Percentiles rank a stretch among this genome's conserved stretches.
Evolutionary conservation across 2,329 filamentous ascomycete genomes (phyloP).

Genomic region (Chaetomiaceae sp.): DNA sequence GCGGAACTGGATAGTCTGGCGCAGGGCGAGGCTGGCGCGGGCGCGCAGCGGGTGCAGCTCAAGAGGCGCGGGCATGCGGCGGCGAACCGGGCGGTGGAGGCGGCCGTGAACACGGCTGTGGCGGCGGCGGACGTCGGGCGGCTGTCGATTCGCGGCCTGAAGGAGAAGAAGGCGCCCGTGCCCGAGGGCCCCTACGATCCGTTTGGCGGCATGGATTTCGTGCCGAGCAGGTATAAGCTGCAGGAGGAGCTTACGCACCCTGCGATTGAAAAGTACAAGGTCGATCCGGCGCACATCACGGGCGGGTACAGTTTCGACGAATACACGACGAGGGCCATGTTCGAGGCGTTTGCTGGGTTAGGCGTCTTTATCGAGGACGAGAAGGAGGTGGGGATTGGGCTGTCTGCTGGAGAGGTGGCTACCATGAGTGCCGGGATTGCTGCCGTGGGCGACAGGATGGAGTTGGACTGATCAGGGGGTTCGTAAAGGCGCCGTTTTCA

Average conservation of each 20-base stretch:
- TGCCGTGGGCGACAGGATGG: slow-evolving; percentile 39
- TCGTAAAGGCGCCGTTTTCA: slow-evolving; percentile 1
- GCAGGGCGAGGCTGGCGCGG: slow-evolving; percentile 53
- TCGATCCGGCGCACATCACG: slow-evolving; percentile 64
- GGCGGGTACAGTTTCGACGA: slow-evolving; percentile 82
- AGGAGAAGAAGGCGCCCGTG: slow-evolving; percentile 49
- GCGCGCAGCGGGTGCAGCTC: slow-evolving; percentile 58
- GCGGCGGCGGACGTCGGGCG: slow-evolving; percentile 23
- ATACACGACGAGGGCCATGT: slow-evolving; percentile 75
- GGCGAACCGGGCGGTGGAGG: slow-evolving; percentile 31
- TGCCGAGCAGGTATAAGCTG: slow-evolving; percentile 65
- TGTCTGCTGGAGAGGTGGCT: slow-evolving; percentile 34
- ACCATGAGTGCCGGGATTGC: slow-evolving; percentile 32
- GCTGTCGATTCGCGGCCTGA: slow-evolving; percentile 75
- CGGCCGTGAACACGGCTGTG: slow-evolving; percentile 30
- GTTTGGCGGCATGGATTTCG: slow-evolving; percentile 70
- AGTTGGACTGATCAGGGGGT: slow-evolving; percentile 37
- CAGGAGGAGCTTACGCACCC: slow-evolving; percentile 69
- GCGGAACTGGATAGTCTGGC: slow-evolving; percentile 69
- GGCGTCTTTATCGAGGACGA: slow-evolving; percentile 86
- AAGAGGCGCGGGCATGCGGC: slow-evolving; percentile 64
- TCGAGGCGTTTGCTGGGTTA: slow-evolving; percentile 85
- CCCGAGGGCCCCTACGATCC: slow-evolving; percentile 77
- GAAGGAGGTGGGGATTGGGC: slow-evolving; percentile 41
- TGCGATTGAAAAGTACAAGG: slow-evolving; percentile 42